These are phyloP conservation scores for Sarocladium brachiariae DNA, from an alignment of 2,329 filamentous ascomycete species.

Conservation along the genomic window DNA sequence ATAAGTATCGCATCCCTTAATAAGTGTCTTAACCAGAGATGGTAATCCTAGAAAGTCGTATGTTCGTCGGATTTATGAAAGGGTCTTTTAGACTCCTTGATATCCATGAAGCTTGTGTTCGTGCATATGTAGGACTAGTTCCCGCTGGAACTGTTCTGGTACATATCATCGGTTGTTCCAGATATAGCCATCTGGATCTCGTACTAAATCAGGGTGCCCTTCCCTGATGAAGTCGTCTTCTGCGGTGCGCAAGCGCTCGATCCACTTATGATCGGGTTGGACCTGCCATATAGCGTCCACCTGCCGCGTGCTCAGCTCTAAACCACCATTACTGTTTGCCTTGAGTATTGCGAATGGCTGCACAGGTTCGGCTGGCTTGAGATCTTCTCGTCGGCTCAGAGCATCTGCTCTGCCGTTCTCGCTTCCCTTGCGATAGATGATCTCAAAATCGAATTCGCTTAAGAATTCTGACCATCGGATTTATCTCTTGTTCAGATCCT, in stretches of 20 bases:
- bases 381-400: neutral
- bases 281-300: conserved; percentile 1
- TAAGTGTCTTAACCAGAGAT: neutral
- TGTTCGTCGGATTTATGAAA: neutral
- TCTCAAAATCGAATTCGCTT: conserved; percentile 13
- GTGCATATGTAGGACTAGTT: neutral
- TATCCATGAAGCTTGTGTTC: neutral
- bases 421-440: conserved; percentile 14
- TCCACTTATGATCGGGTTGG: conserved; percentile 3
- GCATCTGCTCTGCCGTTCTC: conserved; percentile 11
- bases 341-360: neutral
- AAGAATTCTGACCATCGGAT: conserved; percentile 13
- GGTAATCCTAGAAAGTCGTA: neutral
- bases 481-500: conserved; percentile 13
- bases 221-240: conserved; percentile 1
- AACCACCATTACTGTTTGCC: neutral
- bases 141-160: neutral
- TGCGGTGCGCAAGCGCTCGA: neutral
- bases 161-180: neutral
- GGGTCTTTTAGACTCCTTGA: neutral
- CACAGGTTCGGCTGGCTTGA: neutral
- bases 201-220: neutral
- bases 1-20: neutral
- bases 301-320: neutral
- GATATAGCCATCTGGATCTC: neutral